These are phyloP conservation scores for Kodamaea nitidulidarum DNA, from an alignment of 805 yeast species.

Conservation along the genomic window DNA sequence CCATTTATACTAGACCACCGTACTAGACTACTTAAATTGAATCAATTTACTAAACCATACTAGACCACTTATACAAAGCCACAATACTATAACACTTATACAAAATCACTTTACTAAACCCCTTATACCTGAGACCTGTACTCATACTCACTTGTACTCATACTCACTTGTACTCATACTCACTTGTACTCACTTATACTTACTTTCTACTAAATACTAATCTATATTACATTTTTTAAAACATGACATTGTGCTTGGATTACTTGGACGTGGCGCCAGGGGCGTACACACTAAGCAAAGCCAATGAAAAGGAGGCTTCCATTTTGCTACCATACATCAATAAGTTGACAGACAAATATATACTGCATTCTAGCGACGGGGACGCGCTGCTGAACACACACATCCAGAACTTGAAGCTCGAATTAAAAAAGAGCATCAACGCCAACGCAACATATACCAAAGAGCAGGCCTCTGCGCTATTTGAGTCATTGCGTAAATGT, in stretches of 20 bases:
- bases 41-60: no score
- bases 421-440: not conserved
- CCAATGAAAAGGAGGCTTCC: not conserved
- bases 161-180: no score
- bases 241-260: not conserved
- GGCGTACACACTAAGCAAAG: not conserved
- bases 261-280: slow-evolving; percentile 4
- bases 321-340: not conserved
- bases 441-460: not conserved
- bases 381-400: not conserved
- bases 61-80: no score
- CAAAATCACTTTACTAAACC: no score
- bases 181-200: no score
- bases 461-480: not conserved
- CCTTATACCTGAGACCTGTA: no score
- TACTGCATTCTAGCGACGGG: not conserved
- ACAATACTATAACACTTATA: no score
- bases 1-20: no score
- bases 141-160: no score
- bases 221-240: no score
- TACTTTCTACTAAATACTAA: no score
- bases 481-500: not conserved
- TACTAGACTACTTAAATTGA: no score
- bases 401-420: not conserved
- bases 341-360: not conserved